Evolutionary conservation across 2,329 filamentous ascomycete species (phyloP).

Genomic region (Monosporascus sp.): DNA sequence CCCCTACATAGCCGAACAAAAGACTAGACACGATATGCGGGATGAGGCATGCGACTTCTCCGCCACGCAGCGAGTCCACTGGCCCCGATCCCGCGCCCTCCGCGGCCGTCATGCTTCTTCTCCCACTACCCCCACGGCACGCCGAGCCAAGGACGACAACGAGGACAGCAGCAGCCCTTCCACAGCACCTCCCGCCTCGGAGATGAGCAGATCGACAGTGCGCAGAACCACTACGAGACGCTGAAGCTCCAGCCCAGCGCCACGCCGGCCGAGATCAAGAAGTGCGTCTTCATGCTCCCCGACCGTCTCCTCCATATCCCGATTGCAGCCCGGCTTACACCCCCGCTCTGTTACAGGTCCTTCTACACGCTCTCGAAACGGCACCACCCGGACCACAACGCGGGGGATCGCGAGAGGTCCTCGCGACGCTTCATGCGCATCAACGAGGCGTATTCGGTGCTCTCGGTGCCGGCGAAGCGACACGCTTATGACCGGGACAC

Average conservation of each 20-base stretch:
- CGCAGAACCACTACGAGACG: constrained; percentile 72
- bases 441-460: constrained; percentile 75
- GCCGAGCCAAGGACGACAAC: neutral
- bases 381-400: constrained; percentile 92
- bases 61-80: constrained; percentile 25
- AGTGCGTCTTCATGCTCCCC: constrained; percentile 39
- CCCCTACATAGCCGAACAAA: too few relatives aligned
- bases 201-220: constrained; percentile 29
- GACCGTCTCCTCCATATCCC: neutral
- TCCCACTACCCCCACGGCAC: constrained; percentile 1
- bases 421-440: constrained; percentile 75
- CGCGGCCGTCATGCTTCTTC: constrained; percentile 11
- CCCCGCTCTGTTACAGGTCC: constrained; percentile 37
- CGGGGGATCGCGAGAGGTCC: constrained; percentile 55
- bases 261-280: constrained; percentile 75
- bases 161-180: constrained; percentile 26
- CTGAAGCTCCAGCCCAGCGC: constrained; percentile 68
- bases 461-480: constrained; percentile 69
- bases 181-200: constrained; percentile 35
- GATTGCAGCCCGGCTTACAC: neutral
- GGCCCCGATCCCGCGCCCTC: constrained; percentile 15
- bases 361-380: constrained; percentile 91
- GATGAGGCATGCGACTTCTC: constrained; percentile 59
- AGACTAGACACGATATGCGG: constrained; percentile 23
- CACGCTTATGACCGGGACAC: constrained; percentile 74